Conservation (phyloP, 1,284 basidiomycete species). For the Ceratobasidium sp. region DNA sequence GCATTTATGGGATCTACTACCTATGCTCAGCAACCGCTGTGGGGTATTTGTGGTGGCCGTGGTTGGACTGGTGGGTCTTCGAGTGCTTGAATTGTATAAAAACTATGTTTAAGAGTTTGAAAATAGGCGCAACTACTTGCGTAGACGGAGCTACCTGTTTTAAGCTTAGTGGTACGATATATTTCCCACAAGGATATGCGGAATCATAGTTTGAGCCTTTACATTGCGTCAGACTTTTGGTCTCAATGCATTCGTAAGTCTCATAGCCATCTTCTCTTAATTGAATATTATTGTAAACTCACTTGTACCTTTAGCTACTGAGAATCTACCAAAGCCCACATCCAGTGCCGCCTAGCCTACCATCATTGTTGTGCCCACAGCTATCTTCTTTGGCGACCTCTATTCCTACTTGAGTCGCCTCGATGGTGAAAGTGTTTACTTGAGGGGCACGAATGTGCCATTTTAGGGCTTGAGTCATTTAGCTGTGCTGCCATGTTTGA, state of each 20-base stretch:
- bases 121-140: neutral
- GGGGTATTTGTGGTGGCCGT: conserved; percentile 12
- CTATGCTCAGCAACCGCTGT: conserved; percentile 17
- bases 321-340: neutral
- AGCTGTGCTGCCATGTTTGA: too few species aligned
- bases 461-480: too few species aligned
- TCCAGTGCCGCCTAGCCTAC: neutral
- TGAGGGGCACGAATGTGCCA: too few species aligned
- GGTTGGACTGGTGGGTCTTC: conserved; percentile 13
- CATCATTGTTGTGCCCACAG: too few species aligned
- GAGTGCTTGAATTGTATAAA: too few species aligned
- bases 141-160: neutral
- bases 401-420: neutral
- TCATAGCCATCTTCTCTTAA: too few species aligned
- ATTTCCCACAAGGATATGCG: neutral
- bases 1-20: conserved; percentile 9
- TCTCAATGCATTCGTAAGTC: conserved; percentile 7
- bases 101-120: neutral
- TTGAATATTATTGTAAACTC: too few species aligned
- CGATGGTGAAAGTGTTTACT: neutral
- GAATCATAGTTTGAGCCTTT: neutral
- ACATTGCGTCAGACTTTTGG: neutral
- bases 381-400: neutral
- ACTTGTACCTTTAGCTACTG: too few species aligned
- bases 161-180: neutral